Evolutionary conservation across 1,284 basidiomycete species (phyloP).

Genomic region (Ustilago nuda): DNA sequence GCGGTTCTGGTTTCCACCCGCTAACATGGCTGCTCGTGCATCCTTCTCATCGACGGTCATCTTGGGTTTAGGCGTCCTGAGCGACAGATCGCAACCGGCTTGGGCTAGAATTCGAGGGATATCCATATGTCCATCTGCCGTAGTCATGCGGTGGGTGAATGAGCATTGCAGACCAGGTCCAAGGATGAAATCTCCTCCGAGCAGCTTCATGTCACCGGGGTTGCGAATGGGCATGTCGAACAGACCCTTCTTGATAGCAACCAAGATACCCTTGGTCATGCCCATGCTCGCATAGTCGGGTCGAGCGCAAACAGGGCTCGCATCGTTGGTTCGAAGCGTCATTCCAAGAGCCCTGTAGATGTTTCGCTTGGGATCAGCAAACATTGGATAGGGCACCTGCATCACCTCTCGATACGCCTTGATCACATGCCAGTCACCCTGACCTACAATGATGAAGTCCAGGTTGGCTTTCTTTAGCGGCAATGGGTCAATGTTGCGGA

Average conservation of each 20-base stretch:
- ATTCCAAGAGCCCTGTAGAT: slow-evolving; percentile 83
- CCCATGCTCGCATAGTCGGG: slow-evolving; percentile 78
- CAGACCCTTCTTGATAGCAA: slow-evolving; percentile 74
- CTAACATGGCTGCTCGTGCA: slow-evolving; percentile 41
- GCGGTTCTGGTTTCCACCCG: slow-evolving; percentile 43
- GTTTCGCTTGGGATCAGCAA: slow-evolving; percentile 79
- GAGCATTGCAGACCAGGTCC: slow-evolving; percentile 73
- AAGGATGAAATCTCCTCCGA: slow-evolving; percentile 89
- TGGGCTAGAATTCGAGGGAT: slow-evolving; percentile 58
- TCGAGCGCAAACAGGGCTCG: slow-evolving; percentile 72
- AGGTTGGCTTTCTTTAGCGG: slow-evolving; percentile 74
- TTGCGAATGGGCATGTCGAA: slow-evolving; percentile 79
- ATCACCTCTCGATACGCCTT: slow-evolving; percentile 77
- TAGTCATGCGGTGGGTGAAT: slow-evolving; percentile 57
- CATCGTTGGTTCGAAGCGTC: slow-evolving; percentile 73
- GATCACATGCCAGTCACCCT: slow-evolving; percentile 80
- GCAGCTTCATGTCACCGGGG: slow-evolving; percentile 80
- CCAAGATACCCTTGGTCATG: slow-evolving; percentile 76
- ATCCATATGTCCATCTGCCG: slow-evolving; percentile 62
- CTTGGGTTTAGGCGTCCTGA: slow-evolving; percentile 53
- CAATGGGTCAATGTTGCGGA: slow-evolving; percentile 74
- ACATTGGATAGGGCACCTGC: slow-evolving; percentile 74
- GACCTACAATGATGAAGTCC: slow-evolving; percentile 80
- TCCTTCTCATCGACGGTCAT: slow-evolving; percentile 34
- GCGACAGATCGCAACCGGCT: slow-evolving; percentile 59